Evolutionary conservation across 2,329 filamentous ascomycete genomes (phyloP), one percentile per base, ranked within the genome.

Genomic region (Simplicillium aogashimaense): DNA sequence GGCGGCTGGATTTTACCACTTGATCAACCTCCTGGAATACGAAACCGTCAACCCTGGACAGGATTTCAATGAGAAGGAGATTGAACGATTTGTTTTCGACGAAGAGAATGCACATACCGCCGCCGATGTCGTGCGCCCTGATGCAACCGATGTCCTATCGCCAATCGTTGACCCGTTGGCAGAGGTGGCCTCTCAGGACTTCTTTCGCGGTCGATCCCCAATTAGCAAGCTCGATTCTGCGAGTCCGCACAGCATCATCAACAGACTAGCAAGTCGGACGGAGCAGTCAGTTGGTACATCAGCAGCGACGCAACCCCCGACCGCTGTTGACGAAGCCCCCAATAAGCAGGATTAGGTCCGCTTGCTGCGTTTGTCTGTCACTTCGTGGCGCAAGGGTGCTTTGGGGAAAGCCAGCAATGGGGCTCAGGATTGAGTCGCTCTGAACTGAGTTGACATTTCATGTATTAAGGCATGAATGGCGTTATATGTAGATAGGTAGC

Each of bases 11-110:
- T 45, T 45, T 38, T 48, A 48, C 35, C 39, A 41, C 13, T 28
- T 47, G 14, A 40, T 48, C 11, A 47, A 45, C 18, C 34, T 44
- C 16, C 39, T 48, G 4, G 40, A 45, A 31, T 48, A 47, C 33
- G 37, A 43, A 29, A 41, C 40, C 2, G 46, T 41, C n/a, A 48
- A 47, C 34, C 45, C 47, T 1, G 45, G 45, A 3, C 45, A 47
- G 12, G 47, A 49, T 36, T 44, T 44, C 7, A 44, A 46, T 30
- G 44, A 45, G 20, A 38, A 40, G 31, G 43, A 45, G 31, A 45
- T 45, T 40, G 36, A 41, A 14, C 42, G 39, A 11, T 44, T 44
- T 14, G 42, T 41, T 2, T 44, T 44, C 29, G 42, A 44, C 33
- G 42, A 44, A 36, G 42, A 44, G 29, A 39, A 39, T 14, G 42